phyloP scores from a whole-genome alignment of 352 stramenopile genomes.

The Phytophthora quininea region DNA sequence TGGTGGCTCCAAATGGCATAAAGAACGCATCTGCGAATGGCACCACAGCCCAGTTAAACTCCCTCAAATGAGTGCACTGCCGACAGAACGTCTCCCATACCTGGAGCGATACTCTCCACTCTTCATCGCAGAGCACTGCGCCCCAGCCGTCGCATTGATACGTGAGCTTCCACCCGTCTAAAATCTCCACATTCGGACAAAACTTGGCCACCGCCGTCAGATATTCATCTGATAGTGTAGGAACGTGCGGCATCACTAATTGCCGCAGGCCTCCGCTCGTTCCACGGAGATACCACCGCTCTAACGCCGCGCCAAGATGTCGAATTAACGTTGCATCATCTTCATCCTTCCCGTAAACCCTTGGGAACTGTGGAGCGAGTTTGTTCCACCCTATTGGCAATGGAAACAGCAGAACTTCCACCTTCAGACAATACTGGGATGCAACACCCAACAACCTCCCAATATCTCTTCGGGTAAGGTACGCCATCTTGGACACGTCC shows the following conservation, averaged over 20 bases:
- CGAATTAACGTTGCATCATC: constrained; percentile 38
- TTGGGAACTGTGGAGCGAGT: constrained; percentile 27
- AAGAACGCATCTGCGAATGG: constrained; percentile 61
- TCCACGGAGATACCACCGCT: constrained; percentile 46
- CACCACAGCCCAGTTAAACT: constrained; percentile 68
- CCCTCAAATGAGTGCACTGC: constrained; percentile 41
- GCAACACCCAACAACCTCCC: constrained; percentile 42
- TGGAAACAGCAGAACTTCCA: constrained; percentile 50
- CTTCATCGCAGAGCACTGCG: constrained; percentile 53
- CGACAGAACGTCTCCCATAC: constrained; percentile 52
- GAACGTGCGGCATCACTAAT: constrained; percentile 45
- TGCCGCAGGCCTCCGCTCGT: constrained; percentile 40
- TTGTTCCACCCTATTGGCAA: constrained; percentile 51
- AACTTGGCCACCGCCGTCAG: constrained; percentile 44
- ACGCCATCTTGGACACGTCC: constrained; percentile 59
- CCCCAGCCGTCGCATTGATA: constrained; percentile 56
- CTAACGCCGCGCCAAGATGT: constrained; percentile 39
- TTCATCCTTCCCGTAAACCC: constrained; percentile 23
- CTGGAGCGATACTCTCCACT: constrained; percentile 49
- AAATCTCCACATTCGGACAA: constrained; percentile 55
- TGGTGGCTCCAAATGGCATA: constrained; percentile 43
- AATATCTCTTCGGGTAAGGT: constrained; percentile 48
- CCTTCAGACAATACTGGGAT: constrained; percentile 47
- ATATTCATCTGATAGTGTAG: constrained; percentile 47
- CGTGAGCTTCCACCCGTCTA: constrained; percentile 65